Conservation (phyloP, 305 asterid species). For the Rubia tinctorum region DNA sequence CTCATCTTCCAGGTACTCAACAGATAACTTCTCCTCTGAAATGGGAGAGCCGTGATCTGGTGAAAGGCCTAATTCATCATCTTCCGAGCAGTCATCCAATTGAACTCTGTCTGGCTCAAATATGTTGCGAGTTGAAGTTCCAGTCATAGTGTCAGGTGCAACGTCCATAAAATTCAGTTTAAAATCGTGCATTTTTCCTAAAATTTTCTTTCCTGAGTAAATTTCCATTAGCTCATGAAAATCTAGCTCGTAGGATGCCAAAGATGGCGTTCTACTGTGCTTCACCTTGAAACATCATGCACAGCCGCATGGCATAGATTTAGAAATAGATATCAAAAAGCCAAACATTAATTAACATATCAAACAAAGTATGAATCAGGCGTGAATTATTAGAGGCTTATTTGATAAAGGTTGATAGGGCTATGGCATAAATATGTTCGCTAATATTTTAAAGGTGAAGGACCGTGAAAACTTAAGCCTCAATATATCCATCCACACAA, state of each 20-base stretch:
- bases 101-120: constrained; percentile 29
- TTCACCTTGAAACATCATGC: constrained; percentile 45
- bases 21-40: constrained; percentile 47
- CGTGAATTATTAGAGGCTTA: not conserved
- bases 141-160: constrained; percentile 22
- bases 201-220: constrained; percentile 36
- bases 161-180: constrained; percentile 28
- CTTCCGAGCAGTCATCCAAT: constrained; percentile 37
- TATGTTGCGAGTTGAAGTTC: constrained; percentile 25
- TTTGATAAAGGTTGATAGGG: not conserved
- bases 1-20: constrained; percentile 64
- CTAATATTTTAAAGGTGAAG: not conserved
- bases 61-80: constrained; percentile 26
- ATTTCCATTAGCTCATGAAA: constrained; percentile 42
- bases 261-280: constrained; percentile 59
- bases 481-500: too few relatives aligned
- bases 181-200: constrained; percentile 20
- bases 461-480: too few relatives aligned
- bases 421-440: not conserved
- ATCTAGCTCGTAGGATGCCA: constrained; percentile 55
- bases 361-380: not conserved
- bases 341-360: not conserved
- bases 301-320: not conserved
- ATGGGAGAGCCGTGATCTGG: constrained; percentile 25
- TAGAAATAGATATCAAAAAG: not conserved